These are phyloP conservation scores for Termitomyces eurrhizus DNA, from an alignment of 768 basidiomycete genomes.

Conservation along the genomic window DNA sequence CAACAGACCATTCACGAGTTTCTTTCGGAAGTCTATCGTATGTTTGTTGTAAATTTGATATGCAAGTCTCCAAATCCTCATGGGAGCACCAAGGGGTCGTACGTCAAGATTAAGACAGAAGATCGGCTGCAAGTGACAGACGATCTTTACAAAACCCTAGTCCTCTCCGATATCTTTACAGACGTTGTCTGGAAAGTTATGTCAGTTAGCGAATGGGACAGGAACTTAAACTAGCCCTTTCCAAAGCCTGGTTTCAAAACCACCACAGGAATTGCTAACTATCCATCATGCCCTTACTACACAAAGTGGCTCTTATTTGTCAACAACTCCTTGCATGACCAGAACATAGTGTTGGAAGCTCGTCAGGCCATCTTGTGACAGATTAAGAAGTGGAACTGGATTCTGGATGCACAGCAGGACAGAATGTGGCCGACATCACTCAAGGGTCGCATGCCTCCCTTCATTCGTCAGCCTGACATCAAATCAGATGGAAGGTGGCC, in stretches of 20 bases:
- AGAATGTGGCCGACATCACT: neutral
- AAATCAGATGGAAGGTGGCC: neutral
- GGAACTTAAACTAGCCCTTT: neutral
- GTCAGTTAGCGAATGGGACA: neutral
- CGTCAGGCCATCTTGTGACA: neutral
- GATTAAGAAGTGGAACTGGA: neutral
- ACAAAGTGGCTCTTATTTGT: neutral
- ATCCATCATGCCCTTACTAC: neutral
- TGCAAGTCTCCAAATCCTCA: constrained; percentile 4
- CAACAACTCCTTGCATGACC: neutral
- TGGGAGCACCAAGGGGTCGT: constrained; percentile 1
- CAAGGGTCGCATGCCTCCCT: neutral
- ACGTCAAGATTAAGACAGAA: neutral
- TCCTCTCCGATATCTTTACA: neutral
- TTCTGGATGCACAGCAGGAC: neutral
- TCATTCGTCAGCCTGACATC: neutral
- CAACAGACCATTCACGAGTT: neutral
- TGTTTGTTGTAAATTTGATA: constrained; percentile 1
- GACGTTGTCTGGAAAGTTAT: neutral
- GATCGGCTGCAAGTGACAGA: neutral
- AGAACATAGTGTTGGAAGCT: neutral
- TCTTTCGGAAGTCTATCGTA: neutral
- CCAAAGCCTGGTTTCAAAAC: neutral
- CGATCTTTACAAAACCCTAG: neutral
- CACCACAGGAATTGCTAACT: neutral